Conservation (phyloP, 2,329 filamentous ascomycete species). For the Parafenestella ontariensis region DNA sequence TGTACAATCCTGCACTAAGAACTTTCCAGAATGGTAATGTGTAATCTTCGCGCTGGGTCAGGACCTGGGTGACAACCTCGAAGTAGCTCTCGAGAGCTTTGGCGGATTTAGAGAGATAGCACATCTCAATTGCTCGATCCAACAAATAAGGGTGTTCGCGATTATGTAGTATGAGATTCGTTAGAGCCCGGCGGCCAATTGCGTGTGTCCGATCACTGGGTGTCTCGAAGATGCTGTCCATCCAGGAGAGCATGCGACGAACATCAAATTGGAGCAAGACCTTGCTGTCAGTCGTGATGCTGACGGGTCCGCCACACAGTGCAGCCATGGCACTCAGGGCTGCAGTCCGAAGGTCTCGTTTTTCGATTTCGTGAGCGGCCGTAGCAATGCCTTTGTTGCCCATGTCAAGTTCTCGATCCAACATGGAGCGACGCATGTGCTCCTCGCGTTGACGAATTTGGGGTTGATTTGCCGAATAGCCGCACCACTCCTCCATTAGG, state of each 20-base stretch:
- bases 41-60: slow-evolving; percentile 83
- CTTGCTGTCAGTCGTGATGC: slow-evolving; percentile 85
- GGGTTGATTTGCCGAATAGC: slow-evolving; percentile 88
- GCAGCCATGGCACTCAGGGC: slow-evolving; percentile 95
- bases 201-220: slow-evolving; percentile 90
- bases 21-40: slow-evolving; percentile 89
- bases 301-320: slow-evolving; percentile 83
- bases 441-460: slow-evolving; percentile 85
- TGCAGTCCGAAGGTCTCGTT: slow-evolving; percentile 86
- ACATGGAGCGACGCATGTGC: slow-evolving; percentile 82
- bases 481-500: slow-evolving; percentile 99
- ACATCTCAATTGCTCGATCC: slow-evolving; percentile 89
- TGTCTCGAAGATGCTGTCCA: slow-evolving; percentile 92
- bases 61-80: slow-evolving; percentile 84
- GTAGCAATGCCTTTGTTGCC: slow-evolving; percentile 80
- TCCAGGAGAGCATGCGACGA: slow-evolving; percentile 90
- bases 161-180: slow-evolving; percentile 90
- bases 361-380: slow-evolving; percentile 95
- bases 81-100: slow-evolving; percentile 97
- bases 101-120: slow-evolving; percentile 79
- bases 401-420: slow-evolving; percentile 76
- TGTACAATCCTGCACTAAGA: slow-evolving; percentile 86
- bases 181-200: slow-evolving; percentile 85
- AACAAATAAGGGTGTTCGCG: slow-evolving; percentile 84
- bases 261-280: slow-evolving; percentile 91